Evolutionary conservation across 768 basidiomycete genomes (phyloP), one percentile per base, ranked within the genome.

Genomic region (Chlorophyllum brunneum): DNA sequence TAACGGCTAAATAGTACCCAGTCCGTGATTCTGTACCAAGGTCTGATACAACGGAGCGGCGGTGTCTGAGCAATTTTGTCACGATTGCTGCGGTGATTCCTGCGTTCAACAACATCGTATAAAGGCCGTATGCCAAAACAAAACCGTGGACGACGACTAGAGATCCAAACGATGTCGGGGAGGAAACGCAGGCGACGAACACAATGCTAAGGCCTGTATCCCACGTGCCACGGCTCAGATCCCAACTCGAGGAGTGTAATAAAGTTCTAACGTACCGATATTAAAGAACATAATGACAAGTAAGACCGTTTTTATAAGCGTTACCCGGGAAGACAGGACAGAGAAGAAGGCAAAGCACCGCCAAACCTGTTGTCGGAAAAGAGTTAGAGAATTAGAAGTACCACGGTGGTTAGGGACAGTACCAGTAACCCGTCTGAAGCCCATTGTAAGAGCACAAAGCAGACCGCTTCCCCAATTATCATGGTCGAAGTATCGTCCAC

Each of bases 371-470:
- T 33, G 3, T n/a, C 6, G 33, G 4, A 20, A 15, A 5, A 20
- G 9, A 22, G 16, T 31, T 11, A 31, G 33, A 4, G 30, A 10
- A 13, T 7, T 6, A 10, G 16, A 8, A 15, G 18, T 23, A 10
- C 4, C n/a, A n/a, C n/a, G n/a, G 6, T 3, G 22, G 11, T 2
- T 3, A n/a, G 22, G 5, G 16, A 1, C 22, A 37, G 13, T 48
- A 48, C 46, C 46, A 48, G n/a, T 36, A 48, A 31, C 13, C 46
- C 31, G 24, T 48, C 46, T 7, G n/a, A 33, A 4, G 46, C 36
- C 46, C 46, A 48, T 23, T 48, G 46, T n/a, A 48, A 10, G 11
- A 48, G 13, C 18, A 48, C 31, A 31, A 48, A 48, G 22, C 46
- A 48, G 24, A 26, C 16, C 7, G 46, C 23, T 5, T 26, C 18